Evolutionary conservation across 495 filamentous ascomycete genomes (phyloP).

Genomic region (Xeromyces bisporus): DNA sequence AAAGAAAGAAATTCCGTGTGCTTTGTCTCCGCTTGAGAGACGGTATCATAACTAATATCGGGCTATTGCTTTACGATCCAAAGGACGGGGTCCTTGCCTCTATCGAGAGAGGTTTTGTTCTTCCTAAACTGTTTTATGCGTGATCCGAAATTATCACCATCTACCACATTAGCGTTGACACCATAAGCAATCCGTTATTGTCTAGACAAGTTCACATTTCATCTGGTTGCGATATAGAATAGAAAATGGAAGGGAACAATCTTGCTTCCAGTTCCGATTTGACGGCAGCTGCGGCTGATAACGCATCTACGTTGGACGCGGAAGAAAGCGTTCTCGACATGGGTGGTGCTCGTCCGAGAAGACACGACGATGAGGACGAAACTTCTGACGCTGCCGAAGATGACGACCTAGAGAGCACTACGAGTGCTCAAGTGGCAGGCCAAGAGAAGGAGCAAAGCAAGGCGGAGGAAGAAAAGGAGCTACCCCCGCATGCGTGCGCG

Average conservation of each 20-base stretch:
- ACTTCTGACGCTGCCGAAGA: constrained; percentile 69
- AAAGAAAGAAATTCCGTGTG: too few species aligned
- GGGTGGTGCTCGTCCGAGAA: constrained; percentile 47
- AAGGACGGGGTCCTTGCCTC: too few species aligned
- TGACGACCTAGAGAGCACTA: constrained; percentile 81
- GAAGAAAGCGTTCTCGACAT: constrained; percentile 57
- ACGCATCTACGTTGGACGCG: constrained; percentile 49
- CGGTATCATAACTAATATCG: too few species aligned
- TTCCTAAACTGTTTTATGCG: too few species aligned
- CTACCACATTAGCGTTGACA: too few species aligned
- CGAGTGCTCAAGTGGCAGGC: constrained; percentile 64
- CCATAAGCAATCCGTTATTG: too few species aligned
- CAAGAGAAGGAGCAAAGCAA: constrained; percentile 47
- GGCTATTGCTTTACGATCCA: too few species aligned
- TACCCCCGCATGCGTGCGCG: constrained; percentile 93
- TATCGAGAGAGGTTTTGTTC: too few species aligned
- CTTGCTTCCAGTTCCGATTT: constrained; percentile 55
- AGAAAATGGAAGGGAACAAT: constrained; percentile 59
- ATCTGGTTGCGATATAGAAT: too few species aligned
- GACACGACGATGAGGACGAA: constrained; percentile 75
- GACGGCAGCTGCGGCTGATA: constrained; percentile 58
- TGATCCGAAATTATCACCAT: too few species aligned
- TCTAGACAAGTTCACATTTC: too few species aligned
- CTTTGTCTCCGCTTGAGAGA: too few species aligned
- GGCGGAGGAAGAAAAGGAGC: constrained; percentile 73